phyloP scores from a whole-genome alignment of 192 early-diverging fungal species.

The Oehlia diaphana region DNA sequence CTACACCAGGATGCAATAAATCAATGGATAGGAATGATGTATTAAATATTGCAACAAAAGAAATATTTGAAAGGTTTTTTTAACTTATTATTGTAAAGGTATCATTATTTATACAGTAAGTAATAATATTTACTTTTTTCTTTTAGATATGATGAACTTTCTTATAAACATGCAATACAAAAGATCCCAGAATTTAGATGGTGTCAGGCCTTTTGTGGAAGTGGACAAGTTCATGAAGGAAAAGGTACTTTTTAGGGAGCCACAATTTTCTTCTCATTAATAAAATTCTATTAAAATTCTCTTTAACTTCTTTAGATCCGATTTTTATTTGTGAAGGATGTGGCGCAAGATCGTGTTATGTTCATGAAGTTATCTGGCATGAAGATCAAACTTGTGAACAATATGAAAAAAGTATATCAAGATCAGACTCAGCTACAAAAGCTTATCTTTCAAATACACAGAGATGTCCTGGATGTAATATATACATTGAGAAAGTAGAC shows the following conservation, averaged over 20 bases:
- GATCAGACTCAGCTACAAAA: neutral
- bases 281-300: no score
- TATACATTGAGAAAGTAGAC: neutral
- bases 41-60: neutral
- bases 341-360: conserved; percentile 13
- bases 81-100: neutral
- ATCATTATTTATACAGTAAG: no score
- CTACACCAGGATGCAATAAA: neutral
- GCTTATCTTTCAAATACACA: neutral
- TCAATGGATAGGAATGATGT: neutral
- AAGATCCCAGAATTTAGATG: conserved; percentile 2
- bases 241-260: neutral
- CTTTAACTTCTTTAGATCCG: neutral
- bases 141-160: neutral
- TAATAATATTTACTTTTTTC: no score
- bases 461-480: neutral
- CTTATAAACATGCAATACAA: neutral
- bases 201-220: neutral
- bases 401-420: conserved; percentile 1
- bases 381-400: neutral
- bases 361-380: conserved; percentile 14
- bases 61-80: neutral
- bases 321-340: conserved; percentile 19
- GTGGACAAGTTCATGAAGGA: neutral
- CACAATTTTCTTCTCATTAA: no score